Evolutionary conservation across 208 protist species (phyloP), one percentile per base, ranked within the genome.

Genomic region (Borovskyia barvae): DNA sequence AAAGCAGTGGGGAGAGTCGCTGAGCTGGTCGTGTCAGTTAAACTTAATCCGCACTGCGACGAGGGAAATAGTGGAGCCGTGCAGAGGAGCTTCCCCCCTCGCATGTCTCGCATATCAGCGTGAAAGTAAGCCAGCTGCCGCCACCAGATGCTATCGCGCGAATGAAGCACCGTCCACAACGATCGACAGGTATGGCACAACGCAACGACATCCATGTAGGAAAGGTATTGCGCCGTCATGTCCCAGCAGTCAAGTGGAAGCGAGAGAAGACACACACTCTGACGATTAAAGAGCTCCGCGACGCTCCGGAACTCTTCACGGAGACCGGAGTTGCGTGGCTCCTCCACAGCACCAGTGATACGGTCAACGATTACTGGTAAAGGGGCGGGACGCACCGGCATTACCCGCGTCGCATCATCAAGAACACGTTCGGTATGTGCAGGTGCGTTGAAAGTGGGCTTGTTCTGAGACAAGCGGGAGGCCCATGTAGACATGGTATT

Each of bases 131-230:
- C 35, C 1, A 94, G 66, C 68, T 94, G 87, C 32, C 58, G 45
- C 53, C 56, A 51, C 87, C 87, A 94, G 25, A 94, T 66, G 39
- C 59, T 82, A n/a, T 87, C 82, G 5, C 69, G 77, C 24, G 45
- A 29, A 30, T 75, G 74, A 30, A 90, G 47, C 17, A 64, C 29
- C 2, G 54, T 9, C 72, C 80, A 81, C 33, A 92, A 48, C 6
- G 53, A 45, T 24, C 64, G 66, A 42, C 86, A 93, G 1, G 78
- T 82, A 42, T 72, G 66, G 20, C 63, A 66, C 3, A 93, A 53
- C 24, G 63, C 66, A 20, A 80, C 19, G 3, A 87, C 73, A 32
- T 87, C 80, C 7, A 43, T 55, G 49, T 75, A 80, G 49, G 55
- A 60, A 1, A 87, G 32, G 48, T 60, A 87, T 15, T 60, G 45